Evolutionary conservation across 176 grass and related monocot species (phyloP).

Genomic region (Aegilops tauschii): DNA sequence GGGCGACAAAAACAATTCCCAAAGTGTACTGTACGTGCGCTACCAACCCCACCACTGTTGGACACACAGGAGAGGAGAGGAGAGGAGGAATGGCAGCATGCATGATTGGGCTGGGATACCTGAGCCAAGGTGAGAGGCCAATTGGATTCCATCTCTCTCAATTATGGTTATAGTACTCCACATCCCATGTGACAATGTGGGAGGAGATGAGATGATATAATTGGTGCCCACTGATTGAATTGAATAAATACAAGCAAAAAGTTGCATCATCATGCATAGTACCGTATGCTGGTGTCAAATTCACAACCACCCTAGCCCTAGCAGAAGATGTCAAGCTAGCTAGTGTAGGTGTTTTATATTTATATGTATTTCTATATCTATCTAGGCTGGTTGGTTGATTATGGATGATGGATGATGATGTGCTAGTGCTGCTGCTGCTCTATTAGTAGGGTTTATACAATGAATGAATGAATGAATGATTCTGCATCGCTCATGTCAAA

Average conservation of each 20-base stretch:
- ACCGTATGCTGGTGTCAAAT: constrained; percentile 11
- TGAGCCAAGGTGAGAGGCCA: not conserved
- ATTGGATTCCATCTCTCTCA: constrained; percentile 27
- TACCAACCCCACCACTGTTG: constrained; percentile 29
- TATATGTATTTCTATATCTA: no score
- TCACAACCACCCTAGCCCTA: not conserved
- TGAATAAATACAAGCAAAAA: not conserved
- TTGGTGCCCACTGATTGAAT: not conserved
- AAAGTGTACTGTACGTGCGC: not conserved
- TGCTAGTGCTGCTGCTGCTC: not conserved
- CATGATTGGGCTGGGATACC: constrained; percentile 39
- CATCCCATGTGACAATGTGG: constrained; percentile 31
- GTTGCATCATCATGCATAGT: constrained; percentile 21
- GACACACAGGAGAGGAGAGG: no score
- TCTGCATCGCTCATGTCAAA: constrained; percentile 21
- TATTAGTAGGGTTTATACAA: not conserved
- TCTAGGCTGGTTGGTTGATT: not conserved
- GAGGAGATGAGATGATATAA: not conserved
- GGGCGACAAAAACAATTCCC: not conserved
- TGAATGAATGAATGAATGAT: no score
- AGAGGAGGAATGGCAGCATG: not conserved
- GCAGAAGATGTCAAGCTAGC: constrained; percentile 19
- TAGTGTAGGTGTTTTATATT: not conserved
- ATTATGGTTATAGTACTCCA: not conserved
- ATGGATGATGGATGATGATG: not conserved